A percentile compares a stretch with the other conserved stretches of the same genome.
Conservation (phyloP, 2,329 filamentous ascomycete species). For the Fusarium sulawesiense region DNA sequence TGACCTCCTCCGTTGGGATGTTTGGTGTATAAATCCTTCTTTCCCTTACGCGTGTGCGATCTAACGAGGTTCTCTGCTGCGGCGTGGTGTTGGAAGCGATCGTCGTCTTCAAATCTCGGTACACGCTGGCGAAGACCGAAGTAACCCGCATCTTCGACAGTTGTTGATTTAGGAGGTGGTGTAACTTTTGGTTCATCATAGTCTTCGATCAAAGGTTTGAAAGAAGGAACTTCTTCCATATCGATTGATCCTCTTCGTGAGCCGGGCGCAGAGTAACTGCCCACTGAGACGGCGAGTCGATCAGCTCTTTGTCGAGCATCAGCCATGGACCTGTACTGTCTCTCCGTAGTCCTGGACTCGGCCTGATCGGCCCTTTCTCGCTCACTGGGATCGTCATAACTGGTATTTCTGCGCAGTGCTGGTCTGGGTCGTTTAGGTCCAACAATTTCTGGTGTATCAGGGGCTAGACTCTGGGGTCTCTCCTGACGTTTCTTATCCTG, state of each 20-base stretch:
- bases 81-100: constrained; percentile 42
- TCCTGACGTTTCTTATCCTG: constrained; percentile 41
- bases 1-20: constrained; percentile 39
- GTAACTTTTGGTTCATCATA: constrained; percentile 43
- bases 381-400: constrained; percentile 56
- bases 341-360: constrained; percentile 52
- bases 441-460: constrained; percentile 31
- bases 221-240: constrained; percentile 44
- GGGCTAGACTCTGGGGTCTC: constrained; percentile 5
- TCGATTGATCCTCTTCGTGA: constrained; percentile 53
- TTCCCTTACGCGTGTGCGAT: constrained; percentile 49
- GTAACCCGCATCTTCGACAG: constrained; percentile 29
- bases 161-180: constrained; percentile 30
- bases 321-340: constrained; percentile 55
- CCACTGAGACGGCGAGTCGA: constrained; percentile 55
- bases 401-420: constrained; percentile 57
- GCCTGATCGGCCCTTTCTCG: constrained; percentile 55
- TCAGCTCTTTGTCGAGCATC: constrained; percentile 55
- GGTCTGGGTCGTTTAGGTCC: constrained; percentile 50
- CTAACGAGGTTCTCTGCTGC: constrained; percentile 52
- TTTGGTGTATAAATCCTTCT: constrained; percentile 49
- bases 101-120: constrained; percentile 31
- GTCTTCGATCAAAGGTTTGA: constrained; percentile 50
- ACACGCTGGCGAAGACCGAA: constrained; percentile 42
- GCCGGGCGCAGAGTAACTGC: constrained; percentile 52